Evolutionary conservation across 2,329 filamentous ascomycete species (phyloP), one percentile per base, ranked within the genome.

Genomic region (Penicillium sp.): DNA sequence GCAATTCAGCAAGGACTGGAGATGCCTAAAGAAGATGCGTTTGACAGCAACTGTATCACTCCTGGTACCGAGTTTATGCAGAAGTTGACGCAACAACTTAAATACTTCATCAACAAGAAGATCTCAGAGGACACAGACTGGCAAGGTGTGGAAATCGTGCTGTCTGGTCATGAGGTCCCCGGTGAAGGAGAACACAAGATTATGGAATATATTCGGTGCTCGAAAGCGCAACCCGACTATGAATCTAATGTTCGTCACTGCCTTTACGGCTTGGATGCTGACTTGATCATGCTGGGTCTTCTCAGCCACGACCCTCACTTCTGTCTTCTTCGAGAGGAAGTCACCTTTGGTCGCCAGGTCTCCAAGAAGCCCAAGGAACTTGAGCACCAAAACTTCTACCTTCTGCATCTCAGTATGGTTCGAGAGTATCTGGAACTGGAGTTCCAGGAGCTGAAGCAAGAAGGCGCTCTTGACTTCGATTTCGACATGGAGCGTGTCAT

Each of bases 131-230:
- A 99, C 73, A 86, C 88, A 45, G 94, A 99, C 68, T 99, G 94
- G 94, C 94, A 99, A 77, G 90, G 90, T 56, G 94, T 95, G 62
- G 92, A 97, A 71, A 88, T 99, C 65, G 92, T 99, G 49, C 83
- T 99, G 55, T 99, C 94, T 5, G 94, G 95, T 51, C 95, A 99
- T 71, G 95, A 99, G 75, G 93, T 97, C 24, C 94, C 94, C 6
- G 94, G 94, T 66, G 95, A 99, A 77, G 94, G 94, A 67, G 94
- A 99, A 76, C 94, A 99, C 81, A 99, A 99, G 79, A 96, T 99
- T 76, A 99, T 99, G 94, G 95, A 99, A 76, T 99, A 99, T 75
- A 99, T 99, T 74, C 90, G 94, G 65, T 91, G 95, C 75, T 91
- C 94, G 59, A 97, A 97, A 81, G 92, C 93, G 46, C 94, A 99